Conservation (phyloP, 345 rosid species). For the Gossypium herbaceum region DNA sequence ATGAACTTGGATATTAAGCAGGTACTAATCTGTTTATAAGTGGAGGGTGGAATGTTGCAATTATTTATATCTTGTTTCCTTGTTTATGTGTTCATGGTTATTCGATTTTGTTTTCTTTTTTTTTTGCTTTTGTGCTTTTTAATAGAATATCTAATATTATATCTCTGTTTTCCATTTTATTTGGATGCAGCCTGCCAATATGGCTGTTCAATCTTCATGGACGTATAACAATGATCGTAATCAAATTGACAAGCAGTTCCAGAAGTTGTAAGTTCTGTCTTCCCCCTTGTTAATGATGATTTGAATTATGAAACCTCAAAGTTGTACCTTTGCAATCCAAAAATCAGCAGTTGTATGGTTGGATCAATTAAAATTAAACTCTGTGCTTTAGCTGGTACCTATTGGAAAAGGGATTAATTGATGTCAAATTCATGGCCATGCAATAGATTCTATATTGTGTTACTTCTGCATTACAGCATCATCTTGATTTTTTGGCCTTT, state of each 20-base stretch:
- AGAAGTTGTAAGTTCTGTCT: slow-evolving; percentile 61
- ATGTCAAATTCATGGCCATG: background rate
- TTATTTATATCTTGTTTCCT: background rate
- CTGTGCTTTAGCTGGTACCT: background rate
- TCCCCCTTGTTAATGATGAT: slow-evolving; percentile 7
- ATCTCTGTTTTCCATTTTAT: slow-evolving; percentile 13
- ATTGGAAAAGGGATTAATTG: background rate
- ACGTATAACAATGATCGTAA: slow-evolving; percentile 36
- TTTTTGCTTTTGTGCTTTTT: background rate
- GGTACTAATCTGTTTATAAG: slow-evolving; percentile 25
- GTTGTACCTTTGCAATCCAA: slow-evolving; percentile 4
- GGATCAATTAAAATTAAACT: background rate
- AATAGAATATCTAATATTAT: background rate
- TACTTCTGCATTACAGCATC: slow-evolving; percentile 1
- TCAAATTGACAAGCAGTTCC: slow-evolving; percentile 67
- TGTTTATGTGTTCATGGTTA: background rate
- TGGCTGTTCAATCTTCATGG: slow-evolving; percentile 51
- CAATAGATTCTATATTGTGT: background rate
- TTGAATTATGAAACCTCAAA: background rate
- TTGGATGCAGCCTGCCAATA: slow-evolving; percentile 43
- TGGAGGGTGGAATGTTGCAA: background rate
- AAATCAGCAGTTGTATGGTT: background rate
- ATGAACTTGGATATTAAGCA: slow-evolving; percentile 30
- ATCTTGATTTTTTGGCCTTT: slow-evolving; percentile 1
- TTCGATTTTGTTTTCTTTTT: background rate